Evolutionary conservation across 2,329 filamentous ascomycete species (phyloP), one percentile per base, ranked within the genome.

Genomic region (Dactylellina leptospora): DNA sequence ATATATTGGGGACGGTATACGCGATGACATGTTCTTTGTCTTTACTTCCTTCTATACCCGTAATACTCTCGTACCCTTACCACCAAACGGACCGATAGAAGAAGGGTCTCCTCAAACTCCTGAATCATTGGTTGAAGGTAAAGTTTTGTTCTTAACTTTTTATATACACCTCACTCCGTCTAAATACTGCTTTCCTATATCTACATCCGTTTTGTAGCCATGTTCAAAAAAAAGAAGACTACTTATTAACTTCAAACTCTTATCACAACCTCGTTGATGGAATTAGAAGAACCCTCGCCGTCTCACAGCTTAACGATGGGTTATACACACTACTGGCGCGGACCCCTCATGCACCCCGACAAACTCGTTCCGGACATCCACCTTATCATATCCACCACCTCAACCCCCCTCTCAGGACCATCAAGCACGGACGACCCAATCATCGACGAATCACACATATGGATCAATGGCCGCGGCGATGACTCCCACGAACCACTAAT

Each of bases 301-400:
- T n/a, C n/a, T n/a, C n/a, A n/a, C n/a, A n/a, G n/a, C n/a, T n/a
- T 3, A 58, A 51, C 8, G 45, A 68, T 68, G 62, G 62, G 53
- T 28, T 68, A 68, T 38, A 68, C 62, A 4, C 53, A 68, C 62
- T 68, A 68, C 62, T 68, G 36, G 33, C 1, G 27, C n/a, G 62
- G 62, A 16, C 10, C 23, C 44, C 23, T 68, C 62, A 11, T 28
- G 22, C n/a, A 42, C 20, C 13, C 53, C 18, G 40, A 23, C 8
- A 22, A 60, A 38, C 22, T 54, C 36, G n/a, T 45, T 25, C 28
- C 30, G 1, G 62, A 68, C 27, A 54, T 60, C 53, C 42, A 10
- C 33, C 20, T 23, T 5, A 44, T 60, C 45, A 13, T 54, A 30
- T 3, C 36, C 13, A 38, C 18, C 8, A 30, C 61, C 6, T 5